A percentile compares a stretch with the other conserved stretches of the same genome.
Conservation (phyloP, 2,329 filamentous ascomycete genomes). For the Paradendryphiella salina region DNA sequence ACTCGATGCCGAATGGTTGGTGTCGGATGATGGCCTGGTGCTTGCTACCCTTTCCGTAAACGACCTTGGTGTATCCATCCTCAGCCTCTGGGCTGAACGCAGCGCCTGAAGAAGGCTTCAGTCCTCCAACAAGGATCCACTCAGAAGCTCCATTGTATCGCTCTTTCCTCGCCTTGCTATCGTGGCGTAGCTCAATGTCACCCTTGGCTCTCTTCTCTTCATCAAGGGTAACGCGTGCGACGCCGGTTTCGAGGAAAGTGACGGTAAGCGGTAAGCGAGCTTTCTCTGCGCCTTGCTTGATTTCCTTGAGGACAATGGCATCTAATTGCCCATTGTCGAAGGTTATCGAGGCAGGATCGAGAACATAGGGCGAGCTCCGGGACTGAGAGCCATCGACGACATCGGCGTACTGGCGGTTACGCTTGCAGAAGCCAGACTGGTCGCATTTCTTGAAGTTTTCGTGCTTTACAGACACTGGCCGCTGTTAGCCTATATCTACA, state of each 20-base stretch:
- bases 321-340: constrained; percentile 80
- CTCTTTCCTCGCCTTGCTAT: constrained; percentile 83
- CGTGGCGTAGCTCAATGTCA: constrained; percentile 83
- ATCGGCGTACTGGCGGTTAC: constrained; percentile 89
- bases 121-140: constrained; percentile 82
- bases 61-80: constrained; percentile 68
- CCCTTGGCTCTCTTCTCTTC: constrained; percentile 89
- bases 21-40: constrained; percentile 85
- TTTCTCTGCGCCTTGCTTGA: constrained; percentile 66
- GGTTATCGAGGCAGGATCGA: constrained; percentile 70
- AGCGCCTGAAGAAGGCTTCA: constrained; percentile 72
- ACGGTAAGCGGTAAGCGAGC: constrained; percentile 81
- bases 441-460: constrained; percentile 96
- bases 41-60: constrained; percentile 74
- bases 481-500: background rate
- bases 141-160: constrained; percentile 90
- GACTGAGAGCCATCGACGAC: constrained; percentile 65
- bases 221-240: constrained; percentile 83
- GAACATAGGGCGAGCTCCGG: constrained; percentile 80
- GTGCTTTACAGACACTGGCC: constrained; percentile 80
- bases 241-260: constrained; percentile 87
- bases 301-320: constrained; percentile 78
- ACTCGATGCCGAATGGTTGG: constrained; percentile 81
- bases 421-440: constrained; percentile 95
- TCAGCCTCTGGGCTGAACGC: constrained; percentile 68